phyloP scores from a whole-genome alignment of 2,329 filamentous ascomycete species.

The Fusarium chuoi region DNA sequence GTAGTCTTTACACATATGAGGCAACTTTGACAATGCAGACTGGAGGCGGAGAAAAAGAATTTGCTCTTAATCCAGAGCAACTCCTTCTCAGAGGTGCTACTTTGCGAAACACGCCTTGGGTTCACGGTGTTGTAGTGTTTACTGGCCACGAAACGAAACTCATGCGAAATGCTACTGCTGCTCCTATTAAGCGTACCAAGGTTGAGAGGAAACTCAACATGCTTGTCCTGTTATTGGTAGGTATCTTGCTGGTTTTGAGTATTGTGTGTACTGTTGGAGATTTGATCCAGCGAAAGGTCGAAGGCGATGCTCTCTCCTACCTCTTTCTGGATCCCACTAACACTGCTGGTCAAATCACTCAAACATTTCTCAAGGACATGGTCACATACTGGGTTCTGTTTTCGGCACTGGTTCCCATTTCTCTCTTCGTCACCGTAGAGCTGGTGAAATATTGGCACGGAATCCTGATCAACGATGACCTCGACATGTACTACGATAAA shows the following conservation, averaged over 20 bases:
- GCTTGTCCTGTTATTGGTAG: constrained; percentile 90
- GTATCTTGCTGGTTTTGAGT: constrained; percentile 84
- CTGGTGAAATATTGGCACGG: constrained; percentile 98
- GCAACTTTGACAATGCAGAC: constrained; percentile 91
- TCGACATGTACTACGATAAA: constrained; percentile 97
- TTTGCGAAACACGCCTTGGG: constrained; percentile 94
- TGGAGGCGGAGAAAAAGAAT: constrained; percentile 91
- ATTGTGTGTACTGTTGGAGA: constrained; percentile 93
- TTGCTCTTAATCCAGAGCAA: constrained; percentile 91
- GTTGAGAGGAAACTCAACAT: constrained; percentile 94
- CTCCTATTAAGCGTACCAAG: constrained; percentile 96
- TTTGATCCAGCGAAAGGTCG: constrained; percentile 77
- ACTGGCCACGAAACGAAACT: constrained; percentile 95
- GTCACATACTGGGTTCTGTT: constrained; percentile 99
- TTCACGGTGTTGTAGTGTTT: constrained; percentile 95
- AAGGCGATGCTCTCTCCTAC: constrained; percentile 73
- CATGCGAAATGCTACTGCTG: constrained; percentile 97
- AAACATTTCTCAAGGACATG: constrained; percentile 91
- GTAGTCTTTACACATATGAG: constrained; percentile 97
- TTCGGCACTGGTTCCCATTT: constrained; percentile 95
- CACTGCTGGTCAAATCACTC: constrained; percentile 64
- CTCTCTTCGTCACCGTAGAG: constrained; percentile 96
- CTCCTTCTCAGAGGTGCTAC: constrained; percentile 92
- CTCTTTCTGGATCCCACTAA: constrained; percentile 73
- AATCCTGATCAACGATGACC: constrained; percentile 96